A percentile compares a stretch with the other conserved stretches of the same genome.
Evolutionary conservation across 805 yeast species (phyloP).

Genomic region (Candida saitoana): DNA sequence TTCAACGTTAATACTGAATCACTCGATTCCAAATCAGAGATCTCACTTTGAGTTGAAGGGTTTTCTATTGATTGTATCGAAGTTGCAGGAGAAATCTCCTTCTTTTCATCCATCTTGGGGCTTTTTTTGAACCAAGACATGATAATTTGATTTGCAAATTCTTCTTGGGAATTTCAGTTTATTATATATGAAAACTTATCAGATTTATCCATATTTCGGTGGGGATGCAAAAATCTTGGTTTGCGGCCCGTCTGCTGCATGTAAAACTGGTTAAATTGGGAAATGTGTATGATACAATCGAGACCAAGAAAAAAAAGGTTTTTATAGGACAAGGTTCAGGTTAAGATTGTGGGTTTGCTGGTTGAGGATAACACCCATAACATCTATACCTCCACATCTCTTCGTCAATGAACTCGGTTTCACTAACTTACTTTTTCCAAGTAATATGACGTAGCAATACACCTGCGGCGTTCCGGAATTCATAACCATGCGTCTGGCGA

Average conservation of each 20-base stretch:
- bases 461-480: neutral
- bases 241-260: neutral
- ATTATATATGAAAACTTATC: neutral
- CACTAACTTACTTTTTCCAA: neutral
- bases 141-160: neutral
- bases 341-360: neutral
- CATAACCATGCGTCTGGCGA: neutral
- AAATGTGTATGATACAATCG: neutral
- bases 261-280: neutral
- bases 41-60: slow-evolving; percentile 10
- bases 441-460: neutral
- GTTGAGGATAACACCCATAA: neutral
- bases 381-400: neutral
- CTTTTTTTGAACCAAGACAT: neutral
- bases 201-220: neutral
- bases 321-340: neutral
- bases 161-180: neutral
- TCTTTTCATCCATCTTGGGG: neutral
- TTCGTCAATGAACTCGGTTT: neutral
- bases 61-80: neutral
- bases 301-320: neutral
- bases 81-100: neutral
- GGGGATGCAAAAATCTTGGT: neutral
- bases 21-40: slow-evolving; percentile 15
- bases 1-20: slow-evolving; percentile 35